These are phyloP conservation scores for Xylariaceae sp. DNA, from an alignment of 2,329 filamentous ascomycete species.

Conservation along the genomic window DNA sequence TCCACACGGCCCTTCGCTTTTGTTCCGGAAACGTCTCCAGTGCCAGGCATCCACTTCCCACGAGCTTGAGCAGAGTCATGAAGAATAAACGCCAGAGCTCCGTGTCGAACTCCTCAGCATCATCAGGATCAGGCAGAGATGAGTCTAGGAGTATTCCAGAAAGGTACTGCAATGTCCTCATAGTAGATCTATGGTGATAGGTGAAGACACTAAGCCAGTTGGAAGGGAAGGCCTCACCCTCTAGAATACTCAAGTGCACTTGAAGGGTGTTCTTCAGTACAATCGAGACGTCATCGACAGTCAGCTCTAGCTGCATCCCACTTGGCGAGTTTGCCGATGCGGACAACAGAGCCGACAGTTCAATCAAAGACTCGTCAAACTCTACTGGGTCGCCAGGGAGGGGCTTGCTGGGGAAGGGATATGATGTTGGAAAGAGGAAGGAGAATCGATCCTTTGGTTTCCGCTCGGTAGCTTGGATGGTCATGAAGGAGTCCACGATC, in stretches of 20 bases:
- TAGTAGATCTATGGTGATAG: conserved; percentile 84
- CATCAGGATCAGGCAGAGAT: conserved; percentile 82
- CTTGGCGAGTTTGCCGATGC: conserved; percentile 69
- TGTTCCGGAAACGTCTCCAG: conserved; percentile 96
- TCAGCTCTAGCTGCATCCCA: conserved; percentile 69
- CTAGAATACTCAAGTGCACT: conserved; percentile 82
- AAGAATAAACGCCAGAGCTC: conserved; percentile 94
- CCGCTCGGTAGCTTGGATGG: conserved; percentile 56
- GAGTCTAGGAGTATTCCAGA: conserved; percentile 73
- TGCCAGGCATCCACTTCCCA: conserved; percentile 81
- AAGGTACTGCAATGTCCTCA: conserved; percentile 79
- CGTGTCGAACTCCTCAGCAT: conserved; percentile 87
- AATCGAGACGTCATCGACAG: conserved; percentile 66
- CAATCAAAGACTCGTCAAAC: conserved; percentile 83
- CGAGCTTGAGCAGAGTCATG: conserved; percentile 77
- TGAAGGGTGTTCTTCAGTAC: conserved; percentile 75
- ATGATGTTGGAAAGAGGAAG: conserved; percentile 81
- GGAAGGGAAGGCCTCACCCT: conserved; percentile 81
- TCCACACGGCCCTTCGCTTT: conserved; percentile 94
- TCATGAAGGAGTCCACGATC: conserved; percentile 81
- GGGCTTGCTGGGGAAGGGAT: conserved; percentile 76
- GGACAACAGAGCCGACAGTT: conserved; percentile 82
- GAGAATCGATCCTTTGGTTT: conserved; percentile 64
- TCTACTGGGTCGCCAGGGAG: conserved; percentile 50
- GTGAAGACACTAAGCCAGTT: conserved; percentile 92